A percentile compares a stretch with the other conserved stretches of the same genome.
Conservation (phyloP, 176 grass and related monocot genomes). For the Rhipidocladum racemiflorum region DNA sequence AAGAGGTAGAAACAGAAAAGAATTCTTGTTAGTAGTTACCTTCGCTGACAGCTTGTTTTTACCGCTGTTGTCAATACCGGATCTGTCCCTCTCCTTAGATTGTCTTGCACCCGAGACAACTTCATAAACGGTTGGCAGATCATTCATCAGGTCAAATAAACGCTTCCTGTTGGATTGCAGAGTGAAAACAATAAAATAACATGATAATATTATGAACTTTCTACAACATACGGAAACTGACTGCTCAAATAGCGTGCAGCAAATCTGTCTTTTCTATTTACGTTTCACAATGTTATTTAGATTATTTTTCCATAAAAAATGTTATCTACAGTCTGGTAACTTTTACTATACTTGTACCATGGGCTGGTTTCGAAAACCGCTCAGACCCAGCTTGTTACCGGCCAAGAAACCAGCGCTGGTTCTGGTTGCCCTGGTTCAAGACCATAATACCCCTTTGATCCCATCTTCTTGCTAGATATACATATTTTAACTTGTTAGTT, state of each 20-base stretch:
- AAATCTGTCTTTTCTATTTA: not conserved
- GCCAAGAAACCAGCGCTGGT: too few species aligned
- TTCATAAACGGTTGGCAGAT: constrained; percentile 86
- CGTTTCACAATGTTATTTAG: not conserved
- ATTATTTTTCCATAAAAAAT: not conserved
- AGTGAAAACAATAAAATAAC: constrained; percentile 15
- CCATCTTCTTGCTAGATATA: too few species aligned
- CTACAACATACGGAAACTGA: not conserved
- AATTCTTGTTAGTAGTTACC: constrained; percentile 39
- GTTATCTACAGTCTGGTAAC: not conserved
- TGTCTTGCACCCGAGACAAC: constrained; percentile 58
- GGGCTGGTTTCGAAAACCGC: not conserved
- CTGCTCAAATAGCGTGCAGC: not conserved
- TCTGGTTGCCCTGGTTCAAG: too few species aligned
- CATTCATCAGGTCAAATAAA: constrained; percentile 93
- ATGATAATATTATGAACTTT: not conserved
- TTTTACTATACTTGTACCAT: not conserved
- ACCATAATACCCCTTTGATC: too few species aligned
- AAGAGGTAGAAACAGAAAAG: not conserved
- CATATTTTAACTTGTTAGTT: too few species aligned
- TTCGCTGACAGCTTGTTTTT: constrained; percentile 72
- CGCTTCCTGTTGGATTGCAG: constrained; percentile 62
- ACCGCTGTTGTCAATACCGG: constrained; percentile 57
- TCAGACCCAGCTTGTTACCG: too few species aligned
- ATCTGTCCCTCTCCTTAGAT: constrained; percentile 62